Conservation (phyloP, 2,329 filamentous ascomycete genomes). For the Cladobotryum mycophilum region DNA sequence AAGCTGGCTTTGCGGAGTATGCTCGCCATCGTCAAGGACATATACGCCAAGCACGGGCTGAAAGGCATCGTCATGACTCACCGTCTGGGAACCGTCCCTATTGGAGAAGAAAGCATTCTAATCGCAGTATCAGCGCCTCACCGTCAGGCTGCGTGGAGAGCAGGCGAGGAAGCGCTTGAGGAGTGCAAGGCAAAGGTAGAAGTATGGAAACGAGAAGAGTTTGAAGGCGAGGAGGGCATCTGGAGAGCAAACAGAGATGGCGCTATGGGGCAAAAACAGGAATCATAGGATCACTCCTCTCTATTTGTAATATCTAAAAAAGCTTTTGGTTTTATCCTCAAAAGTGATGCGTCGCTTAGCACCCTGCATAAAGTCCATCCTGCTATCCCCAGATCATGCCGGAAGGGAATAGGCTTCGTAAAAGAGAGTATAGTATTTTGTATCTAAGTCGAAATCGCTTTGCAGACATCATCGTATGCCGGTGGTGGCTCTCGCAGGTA, state of each 20-base stretch:
- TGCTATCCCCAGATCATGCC: no score
- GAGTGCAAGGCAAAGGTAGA: constrained; percentile 81
- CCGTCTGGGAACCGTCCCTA: constrained; percentile 75
- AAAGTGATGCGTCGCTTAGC: no score
- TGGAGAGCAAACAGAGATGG: constrained; percentile 88
- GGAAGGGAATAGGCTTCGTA: no score
- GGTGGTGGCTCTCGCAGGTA: constrained; percentile 33
- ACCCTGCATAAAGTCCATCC: no score
- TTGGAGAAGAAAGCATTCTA: constrained; percentile 89
- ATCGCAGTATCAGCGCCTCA: constrained; percentile 83
- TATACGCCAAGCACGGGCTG: constrained; percentile 57
- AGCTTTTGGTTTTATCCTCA: neutral
- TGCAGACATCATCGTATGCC: constrained; percentile 21
- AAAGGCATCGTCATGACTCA: constrained; percentile 75
- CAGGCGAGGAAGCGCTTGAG: constrained; percentile 85
- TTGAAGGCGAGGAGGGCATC: constrained; percentile 67
- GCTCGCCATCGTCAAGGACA: constrained; percentile 52
- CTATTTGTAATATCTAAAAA: neutral
- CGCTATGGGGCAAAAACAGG: constrained; percentile 45
- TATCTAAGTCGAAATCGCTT: neutral
- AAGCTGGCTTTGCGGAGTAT: constrained; percentile 65
- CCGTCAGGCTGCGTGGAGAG: constrained; percentile 76
- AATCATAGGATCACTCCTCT: constrained; percentile 11
- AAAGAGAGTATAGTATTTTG: no score
- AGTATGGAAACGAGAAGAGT: constrained; percentile 92